phyloP scores from a whole-genome alignment of 495 filamentous ascomycete species.

The Aspergillus funiculosus region DNA sequence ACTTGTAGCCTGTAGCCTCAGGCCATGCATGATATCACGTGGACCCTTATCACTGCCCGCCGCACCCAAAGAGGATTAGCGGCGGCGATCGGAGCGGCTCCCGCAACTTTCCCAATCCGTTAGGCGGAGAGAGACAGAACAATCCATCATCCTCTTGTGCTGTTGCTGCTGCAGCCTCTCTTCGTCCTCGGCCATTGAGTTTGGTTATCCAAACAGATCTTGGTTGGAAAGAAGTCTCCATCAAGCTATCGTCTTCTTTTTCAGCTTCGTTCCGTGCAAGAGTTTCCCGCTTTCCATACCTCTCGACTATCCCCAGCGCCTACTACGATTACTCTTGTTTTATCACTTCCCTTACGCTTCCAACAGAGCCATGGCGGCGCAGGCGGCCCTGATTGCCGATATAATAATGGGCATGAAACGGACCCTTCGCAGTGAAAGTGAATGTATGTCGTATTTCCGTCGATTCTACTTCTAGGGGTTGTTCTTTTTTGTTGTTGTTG shows the following conservation, averaged over 20 bases:
- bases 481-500: slow-evolving; percentile 2
- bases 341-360: slow-evolving; percentile 2
- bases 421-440: slow-evolving; percentile 56
- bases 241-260: no score
- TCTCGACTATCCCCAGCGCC: slow-evolving; percentile 1
- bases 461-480: no score
- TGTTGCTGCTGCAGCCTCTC: neutral
- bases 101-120: slow-evolving; percentile 29
- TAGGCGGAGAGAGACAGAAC: slow-evolving; percentile 23
- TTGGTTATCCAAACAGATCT: neutral
- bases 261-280: no score
- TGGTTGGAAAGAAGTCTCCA: neutral
- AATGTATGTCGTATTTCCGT: slow-evolving; percentile 39
- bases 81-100: slow-evolving; percentile 25
- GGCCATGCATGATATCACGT: slow-evolving; percentile 23
- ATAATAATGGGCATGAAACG: slow-evolving; percentile 74
- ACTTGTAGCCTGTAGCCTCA: neutral
- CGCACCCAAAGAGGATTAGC: slow-evolving; percentile 30
- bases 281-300: neutral
- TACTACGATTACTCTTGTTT: slow-evolving; percentile 1
- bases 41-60: slow-evolving; percentile 26
- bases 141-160: no score
- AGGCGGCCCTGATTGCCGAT: slow-evolving; percentile 63
- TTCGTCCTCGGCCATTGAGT: neutral
- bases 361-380: slow-evolving; percentile 57